A percentile compares a stretch with the other conserved stretches of the same genome.
These are phyloP conservation scores for Volvox reticuliferus DNA, from an alignment of 139 green algal species.

Conservation along the genomic window DNA sequence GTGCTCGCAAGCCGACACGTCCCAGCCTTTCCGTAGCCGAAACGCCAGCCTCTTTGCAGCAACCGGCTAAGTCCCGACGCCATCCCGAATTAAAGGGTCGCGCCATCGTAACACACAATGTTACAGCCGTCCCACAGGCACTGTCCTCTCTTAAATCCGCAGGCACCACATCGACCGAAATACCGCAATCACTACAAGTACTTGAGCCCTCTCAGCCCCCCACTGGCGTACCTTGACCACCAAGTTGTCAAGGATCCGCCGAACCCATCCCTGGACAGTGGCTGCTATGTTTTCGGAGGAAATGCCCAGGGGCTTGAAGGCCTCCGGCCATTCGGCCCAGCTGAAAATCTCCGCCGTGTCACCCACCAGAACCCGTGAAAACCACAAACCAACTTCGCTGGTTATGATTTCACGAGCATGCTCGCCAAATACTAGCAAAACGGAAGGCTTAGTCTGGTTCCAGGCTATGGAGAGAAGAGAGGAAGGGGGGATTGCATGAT, in stretches of 20 bases:
- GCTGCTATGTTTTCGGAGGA: background rate
- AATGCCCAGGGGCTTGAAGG: conserved; percentile 23
- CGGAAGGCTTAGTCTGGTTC: conserved; percentile 10
- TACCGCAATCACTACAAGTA: too few relatives aligned
- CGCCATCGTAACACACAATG: too few relatives aligned
- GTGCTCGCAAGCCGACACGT: too few relatives aligned
- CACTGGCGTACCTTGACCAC: conserved; percentile 29
- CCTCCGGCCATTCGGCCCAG: conserved; percentile 56
- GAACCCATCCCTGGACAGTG: conserved; percentile 3
- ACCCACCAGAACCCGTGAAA: conserved; percentile 56
- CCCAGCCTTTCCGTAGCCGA: too few relatives aligned
- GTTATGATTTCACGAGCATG: conserved; percentile 78
- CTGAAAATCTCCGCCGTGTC: conserved; percentile 51
- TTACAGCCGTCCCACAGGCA: too few relatives aligned
- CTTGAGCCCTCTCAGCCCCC: too few relatives aligned
- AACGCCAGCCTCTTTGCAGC: too few relatives aligned
- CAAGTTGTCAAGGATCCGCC: conserved; percentile 12
- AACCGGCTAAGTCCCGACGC: too few relatives aligned
- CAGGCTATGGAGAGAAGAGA: background rate
- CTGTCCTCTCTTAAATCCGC: too few relatives aligned
- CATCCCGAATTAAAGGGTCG: too few relatives aligned
- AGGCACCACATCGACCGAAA: too few relatives aligned
- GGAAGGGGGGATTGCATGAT: too few relatives aligned
- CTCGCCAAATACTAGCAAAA: conserved; percentile 73
- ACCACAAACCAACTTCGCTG: conserved; percentile 69